These are phyloP conservation scores for Nothopassalora personata DNA, from an alignment of 2,329 filamentous ascomycete species.

Conservation along the genomic window DNA sequence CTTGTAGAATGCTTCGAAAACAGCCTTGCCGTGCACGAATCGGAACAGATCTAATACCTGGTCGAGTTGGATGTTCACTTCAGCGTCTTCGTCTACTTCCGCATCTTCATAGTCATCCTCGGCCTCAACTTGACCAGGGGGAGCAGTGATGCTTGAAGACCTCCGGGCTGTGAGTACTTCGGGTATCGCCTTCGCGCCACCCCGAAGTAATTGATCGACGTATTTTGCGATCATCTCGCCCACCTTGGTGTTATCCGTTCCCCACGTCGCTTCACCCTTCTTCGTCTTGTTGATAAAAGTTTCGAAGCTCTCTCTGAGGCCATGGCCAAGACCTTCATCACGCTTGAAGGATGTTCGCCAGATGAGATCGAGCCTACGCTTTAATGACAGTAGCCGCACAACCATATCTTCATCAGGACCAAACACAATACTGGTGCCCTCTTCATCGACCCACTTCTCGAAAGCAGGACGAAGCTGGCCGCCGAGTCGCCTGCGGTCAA, in stretches of 20 bases:
- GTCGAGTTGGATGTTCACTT: slow-evolving; percentile 87
- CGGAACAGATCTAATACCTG: slow-evolving; percentile 91
- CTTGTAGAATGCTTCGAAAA: slow-evolving; percentile 99
- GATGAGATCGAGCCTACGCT: slow-evolving; percentile 70
- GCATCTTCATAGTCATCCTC: slow-evolving; percentile 54
- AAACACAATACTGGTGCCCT: slow-evolving; percentile 72
- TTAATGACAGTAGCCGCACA: slow-evolving; percentile 71
- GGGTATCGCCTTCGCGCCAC: slow-evolving; percentile 78
- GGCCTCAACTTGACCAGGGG: slow-evolving; percentile 49
- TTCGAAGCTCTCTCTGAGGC: slow-evolving; percentile 78
- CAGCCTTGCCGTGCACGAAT: slow-evolving; percentile 93
- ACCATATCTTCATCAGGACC: slow-evolving; percentile 81
- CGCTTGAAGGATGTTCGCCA: slow-evolving; percentile 71
- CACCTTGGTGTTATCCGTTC: slow-evolving; percentile 83
- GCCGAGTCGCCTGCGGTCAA: slow-evolving; percentile 67
- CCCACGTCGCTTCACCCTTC: slow-evolving; percentile 65
- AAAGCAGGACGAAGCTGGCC: slow-evolving; percentile 67
- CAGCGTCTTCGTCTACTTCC: slow-evolving; percentile 80
- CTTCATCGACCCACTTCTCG: slow-evolving; percentile 68
- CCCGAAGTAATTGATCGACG: slow-evolving; percentile 80
- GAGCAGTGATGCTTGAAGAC: slow-evolving; percentile 38
- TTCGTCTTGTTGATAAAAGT: slow-evolving; percentile 86
- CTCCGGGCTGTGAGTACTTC: slow-evolving; percentile 52
- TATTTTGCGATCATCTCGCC: slow-evolving; percentile 99
- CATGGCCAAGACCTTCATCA: slow-evolving; percentile 71